phyloP scores from a whole-genome alignment of 768 basidiomycete genomes.

The Naematelia encephala region DNA sequence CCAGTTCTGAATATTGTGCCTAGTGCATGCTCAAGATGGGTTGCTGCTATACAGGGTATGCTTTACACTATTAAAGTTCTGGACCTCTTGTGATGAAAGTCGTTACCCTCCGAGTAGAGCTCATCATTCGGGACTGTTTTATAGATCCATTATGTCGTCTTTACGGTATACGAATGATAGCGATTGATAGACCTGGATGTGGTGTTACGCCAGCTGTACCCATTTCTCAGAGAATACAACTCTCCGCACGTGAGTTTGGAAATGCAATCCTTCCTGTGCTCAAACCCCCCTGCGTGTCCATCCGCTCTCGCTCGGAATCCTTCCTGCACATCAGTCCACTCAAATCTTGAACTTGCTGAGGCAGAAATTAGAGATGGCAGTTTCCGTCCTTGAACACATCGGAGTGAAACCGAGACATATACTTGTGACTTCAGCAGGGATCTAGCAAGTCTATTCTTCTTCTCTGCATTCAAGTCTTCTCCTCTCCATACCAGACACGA shows the following conservation, averaged over 20 bases:
- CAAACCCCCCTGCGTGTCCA: too few relatives aligned
- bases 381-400: constrained; percentile 39
- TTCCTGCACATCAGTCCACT: not conserved
- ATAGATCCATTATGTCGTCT: constrained; percentile 35
- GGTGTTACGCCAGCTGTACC: constrained; percentile 36
- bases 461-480: not conserved
- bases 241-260: constrained; percentile 28
- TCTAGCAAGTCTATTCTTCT: constrained; percentile 33
- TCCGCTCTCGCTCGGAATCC: too few relatives aligned
- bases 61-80: not conserved
- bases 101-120: too few relatives aligned
- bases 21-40: constrained; percentile 39
- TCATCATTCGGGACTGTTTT: not conserved
- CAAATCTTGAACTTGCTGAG: constrained; percentile 11
- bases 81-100: too few relatives aligned
- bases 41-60: constrained; percentile 38
- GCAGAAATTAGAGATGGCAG: constrained; percentile 30
- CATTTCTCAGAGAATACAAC: constrained; percentile 29
- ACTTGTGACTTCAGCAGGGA: constrained; percentile 38
- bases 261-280: not conserved
- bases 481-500: not conserved
- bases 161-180: constrained; percentile 39
- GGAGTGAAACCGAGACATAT: constrained; percentile 29
- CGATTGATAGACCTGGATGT: constrained; percentile 41
- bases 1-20: constrained; percentile 37